These are phyloP conservation scores for Clavulina sp. DNA, from an alignment of 768 basidiomycete species.

Conservation along the genomic window DNA sequence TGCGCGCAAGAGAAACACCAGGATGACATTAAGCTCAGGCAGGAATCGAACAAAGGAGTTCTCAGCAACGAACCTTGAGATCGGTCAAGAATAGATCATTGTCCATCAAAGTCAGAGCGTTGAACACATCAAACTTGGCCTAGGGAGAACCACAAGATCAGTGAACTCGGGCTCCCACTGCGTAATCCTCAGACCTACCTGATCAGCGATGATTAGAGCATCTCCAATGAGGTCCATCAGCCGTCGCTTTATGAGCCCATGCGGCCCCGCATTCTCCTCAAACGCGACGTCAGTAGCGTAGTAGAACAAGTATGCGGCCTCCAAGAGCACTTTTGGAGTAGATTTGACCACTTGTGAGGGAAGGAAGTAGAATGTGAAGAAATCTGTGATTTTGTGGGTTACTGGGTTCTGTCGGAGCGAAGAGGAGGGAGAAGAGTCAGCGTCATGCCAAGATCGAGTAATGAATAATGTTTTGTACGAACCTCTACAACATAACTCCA, in stretches of 20 bases:
- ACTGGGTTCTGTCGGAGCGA: conserved; percentile 48
- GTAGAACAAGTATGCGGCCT: conserved; percentile 93
- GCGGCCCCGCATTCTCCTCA: conserved; percentile 39
- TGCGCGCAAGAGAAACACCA: conserved; percentile 1
- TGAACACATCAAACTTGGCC: conserved; percentile 91
- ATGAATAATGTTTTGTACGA: too few relatives aligned
- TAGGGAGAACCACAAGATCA: conserved; percentile 10
- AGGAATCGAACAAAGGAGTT: too few relatives aligned
- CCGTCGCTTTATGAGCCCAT: conserved; percentile 45
- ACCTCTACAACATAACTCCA: conserved; percentile 98
- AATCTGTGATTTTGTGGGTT: conserved; percentile 77
- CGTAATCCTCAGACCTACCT: conserved; percentile 19
- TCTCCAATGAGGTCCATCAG: conserved; percentile 59
- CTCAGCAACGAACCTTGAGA: conserved; percentile 40
- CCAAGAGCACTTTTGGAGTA: conserved; percentile 49
- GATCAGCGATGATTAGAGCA: conserved; percentile 61
- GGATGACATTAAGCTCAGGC: neutral
- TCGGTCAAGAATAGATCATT: conserved; percentile 68
- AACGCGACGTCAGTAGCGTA: conserved; percentile 75
- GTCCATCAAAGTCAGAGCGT: conserved; percentile 89
- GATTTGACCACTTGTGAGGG: conserved; percentile 83
- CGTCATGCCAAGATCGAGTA: neutral
- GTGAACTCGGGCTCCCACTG: neutral
- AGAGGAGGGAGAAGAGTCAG: neutral
- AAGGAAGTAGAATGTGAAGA: conserved; percentile 92